phyloP scores from a whole-genome alignment of 805 yeast species.

The Lachancea thermotolerans region DNA sequence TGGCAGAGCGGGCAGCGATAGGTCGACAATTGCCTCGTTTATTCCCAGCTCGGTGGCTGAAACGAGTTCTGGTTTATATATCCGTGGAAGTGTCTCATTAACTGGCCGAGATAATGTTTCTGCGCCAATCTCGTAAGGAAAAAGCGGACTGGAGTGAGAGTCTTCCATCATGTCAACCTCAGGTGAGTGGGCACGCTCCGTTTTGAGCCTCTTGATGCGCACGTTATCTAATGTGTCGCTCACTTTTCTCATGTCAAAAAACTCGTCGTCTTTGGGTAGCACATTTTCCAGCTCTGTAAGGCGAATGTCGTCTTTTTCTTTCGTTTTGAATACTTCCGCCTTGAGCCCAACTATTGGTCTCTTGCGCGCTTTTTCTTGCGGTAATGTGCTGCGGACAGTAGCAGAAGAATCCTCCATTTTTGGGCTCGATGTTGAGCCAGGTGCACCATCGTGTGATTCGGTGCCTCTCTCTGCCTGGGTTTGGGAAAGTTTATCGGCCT shows the following conservation, averaged over 20 bases:
- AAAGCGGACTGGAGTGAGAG: background rate
- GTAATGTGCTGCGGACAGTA: too few relatives aligned
- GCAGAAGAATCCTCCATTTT: too few relatives aligned
- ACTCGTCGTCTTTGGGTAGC: conserved; percentile 14
- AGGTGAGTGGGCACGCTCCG: conserved; percentile 2
- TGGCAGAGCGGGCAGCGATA: conserved; percentile 18
- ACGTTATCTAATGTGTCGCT: conserved; percentile 20
- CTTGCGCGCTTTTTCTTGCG: too few relatives aligned
- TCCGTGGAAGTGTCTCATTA: conserved; percentile 22
- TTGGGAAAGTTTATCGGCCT: conserved; percentile 3
- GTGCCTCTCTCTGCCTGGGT: background rate
- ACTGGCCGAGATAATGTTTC: conserved; percentile 25
- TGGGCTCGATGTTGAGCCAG: too few relatives aligned
- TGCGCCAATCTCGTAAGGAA: conserved; percentile 2
- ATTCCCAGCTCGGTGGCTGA: conserved; percentile 13
- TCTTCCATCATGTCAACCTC: conserved; percentile 5
- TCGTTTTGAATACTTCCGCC: background rate
- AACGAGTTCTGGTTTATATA: conserved; percentile 19
- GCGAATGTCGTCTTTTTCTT: conserved; percentile 2
- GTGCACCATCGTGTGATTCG: too few relatives aligned
- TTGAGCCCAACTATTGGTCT: background rate
- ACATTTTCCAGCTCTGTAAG: conserved; percentile 15
- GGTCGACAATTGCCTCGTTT: conserved; percentile 9
- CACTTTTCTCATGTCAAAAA: conserved; percentile 23
- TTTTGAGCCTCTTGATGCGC: conserved; percentile 17